phyloP scores from a whole-genome alignment of 495 filamentous ascomycete species.

The Glutinoglossum americanum region DNA sequence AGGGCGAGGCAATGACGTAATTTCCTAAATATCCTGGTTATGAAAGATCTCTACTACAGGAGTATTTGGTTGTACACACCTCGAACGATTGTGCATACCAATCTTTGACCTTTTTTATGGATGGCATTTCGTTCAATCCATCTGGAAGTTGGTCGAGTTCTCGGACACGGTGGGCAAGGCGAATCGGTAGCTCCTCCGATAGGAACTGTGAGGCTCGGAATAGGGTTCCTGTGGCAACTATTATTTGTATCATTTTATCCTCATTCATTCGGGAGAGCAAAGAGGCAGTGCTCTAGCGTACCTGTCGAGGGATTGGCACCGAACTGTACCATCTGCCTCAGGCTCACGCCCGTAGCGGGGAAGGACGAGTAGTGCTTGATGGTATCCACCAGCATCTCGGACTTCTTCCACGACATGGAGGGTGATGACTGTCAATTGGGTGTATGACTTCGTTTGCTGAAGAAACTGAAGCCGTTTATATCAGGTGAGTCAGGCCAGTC shows the following conservation, averaged over 20 bases:
- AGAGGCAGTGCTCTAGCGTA: slow-evolving; percentile 18
- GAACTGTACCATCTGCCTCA: slow-evolving; percentile 98
- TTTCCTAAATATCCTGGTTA: slow-evolving; percentile 40
- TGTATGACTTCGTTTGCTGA: neutral
- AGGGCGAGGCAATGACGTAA: slow-evolving; percentile 65
- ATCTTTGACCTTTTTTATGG: slow-evolving; percentile 80
- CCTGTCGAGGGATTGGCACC: slow-evolving; percentile 76
- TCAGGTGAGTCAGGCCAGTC: neutral
- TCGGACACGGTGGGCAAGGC: slow-evolving; percentile 84
- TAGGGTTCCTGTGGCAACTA: slow-evolving; percentile 44
- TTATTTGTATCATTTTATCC: too few relatives aligned
- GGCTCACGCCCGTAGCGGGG: slow-evolving; percentile 86
- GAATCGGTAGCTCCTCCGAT: slow-evolving; percentile 92
- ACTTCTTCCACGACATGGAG: slow-evolving; percentile 49
- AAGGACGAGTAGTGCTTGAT: slow-evolving; percentile 97
- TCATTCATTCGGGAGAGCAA: neutral
- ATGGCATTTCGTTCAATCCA: slow-evolving; percentile 95
- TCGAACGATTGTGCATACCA: slow-evolving; percentile 99
- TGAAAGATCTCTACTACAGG: neutral
- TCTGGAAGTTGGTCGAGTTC: slow-evolving; percentile 86
- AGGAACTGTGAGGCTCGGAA: slow-evolving; percentile 97
- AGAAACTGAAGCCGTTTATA: neutral
- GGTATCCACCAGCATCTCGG: slow-evolving; percentile 83
- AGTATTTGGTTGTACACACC: slow-evolving; percentile 28
- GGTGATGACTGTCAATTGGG: neutral